Evolutionary conservation across 192 early-diverging fungal genomes (phyloP).

Genomic region (Lobosporangium transversale): DNA sequence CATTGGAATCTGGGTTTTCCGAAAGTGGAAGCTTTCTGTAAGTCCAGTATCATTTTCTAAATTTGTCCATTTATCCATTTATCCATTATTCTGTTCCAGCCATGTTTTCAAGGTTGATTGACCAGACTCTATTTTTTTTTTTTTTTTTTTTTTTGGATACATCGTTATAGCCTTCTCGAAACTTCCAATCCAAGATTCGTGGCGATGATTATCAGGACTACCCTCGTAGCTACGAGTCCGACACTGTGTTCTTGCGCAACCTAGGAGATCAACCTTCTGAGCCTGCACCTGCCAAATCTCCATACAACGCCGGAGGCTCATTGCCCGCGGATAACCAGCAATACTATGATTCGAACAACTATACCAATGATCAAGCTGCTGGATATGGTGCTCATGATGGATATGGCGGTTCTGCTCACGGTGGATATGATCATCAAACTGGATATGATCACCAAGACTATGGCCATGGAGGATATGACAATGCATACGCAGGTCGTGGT

Average conservation of each 20-base stretch:
- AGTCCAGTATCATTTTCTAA: constrained; percentile 6
- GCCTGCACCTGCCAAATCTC: constrained; percentile 41
- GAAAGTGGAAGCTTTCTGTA: constrained; percentile 65
- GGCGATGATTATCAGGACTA: constrained; percentile 49
- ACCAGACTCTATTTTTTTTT: not conserved
- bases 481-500: constrained; percentile 5
- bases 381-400: constrained; percentile 13
- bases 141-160: not conserved
- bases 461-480: constrained; percentile 15
- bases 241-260: constrained; percentile 54
- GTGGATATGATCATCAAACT: constrained; percentile 18
- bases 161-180: constrained; percentile 49
- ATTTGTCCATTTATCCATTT: not conserved
- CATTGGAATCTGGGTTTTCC: constrained; percentile 62
- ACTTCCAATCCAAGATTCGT: constrained; percentile 59
- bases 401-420: not conserved
- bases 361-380: constrained; percentile 12
- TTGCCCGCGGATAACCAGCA: constrained; percentile 40
- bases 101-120: not conserved
- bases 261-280: constrained; percentile 49
- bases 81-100: not conserved
- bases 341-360: constrained; percentile 34
- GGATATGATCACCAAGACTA: constrained; percentile 5
- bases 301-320: constrained; percentile 20
- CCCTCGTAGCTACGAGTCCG: constrained; percentile 48